phyloP scores from a whole-genome alignment of 768 basidiomycete genomes.

The Lactarius psammicola region DNA sequence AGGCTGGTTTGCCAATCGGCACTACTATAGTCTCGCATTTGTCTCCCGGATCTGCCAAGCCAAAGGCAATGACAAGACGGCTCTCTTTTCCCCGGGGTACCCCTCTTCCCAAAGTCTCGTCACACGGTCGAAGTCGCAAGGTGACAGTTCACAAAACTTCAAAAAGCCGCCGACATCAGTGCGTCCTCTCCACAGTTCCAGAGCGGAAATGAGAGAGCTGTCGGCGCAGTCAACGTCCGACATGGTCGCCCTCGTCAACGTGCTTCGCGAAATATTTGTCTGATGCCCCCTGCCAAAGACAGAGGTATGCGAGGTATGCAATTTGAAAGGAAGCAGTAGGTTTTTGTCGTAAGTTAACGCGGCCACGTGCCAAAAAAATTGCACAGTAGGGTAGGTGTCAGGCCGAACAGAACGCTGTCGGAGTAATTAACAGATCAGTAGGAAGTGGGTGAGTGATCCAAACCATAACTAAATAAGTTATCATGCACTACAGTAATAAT shows the following conservation, averaged over 20 bases:
- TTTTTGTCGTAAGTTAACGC: slow-evolving; percentile 8
- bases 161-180: slow-evolving; percentile 12
- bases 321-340: slow-evolving; percentile 8
- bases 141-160: slow-evolving; percentile 12
- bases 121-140: slow-evolving; percentile 8
- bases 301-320: not conserved
- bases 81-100: not conserved
- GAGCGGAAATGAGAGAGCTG: slow-evolving; percentile 22
- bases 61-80: slow-evolving; percentile 2
- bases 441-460: slow-evolving; percentile 14
- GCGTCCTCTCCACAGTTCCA: not conserved
- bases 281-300: slow-evolving; percentile 11
- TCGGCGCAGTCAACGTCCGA: slow-evolving; percentile 13
- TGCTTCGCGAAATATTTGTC: not conserved
- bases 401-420: not conserved
- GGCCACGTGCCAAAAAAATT: slow-evolving; percentile 12
- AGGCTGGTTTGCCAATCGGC: slow-evolving; percentile 18
- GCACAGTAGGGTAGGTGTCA: slow-evolving; percentile 2
- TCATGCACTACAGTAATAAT: slow-evolving; percentile 19
- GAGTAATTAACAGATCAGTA: slow-evolving; percentile 12
- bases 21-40: not conserved
- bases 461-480: slow-evolving; percentile 24
- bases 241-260: slow-evolving; percentile 4
- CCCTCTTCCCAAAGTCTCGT: slow-evolving; percentile 16
- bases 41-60: slow-evolving; percentile 3